Conservation (phyloP, 2,329 filamentous ascomycete genomes). For the Penicillium sp. region DNA sequence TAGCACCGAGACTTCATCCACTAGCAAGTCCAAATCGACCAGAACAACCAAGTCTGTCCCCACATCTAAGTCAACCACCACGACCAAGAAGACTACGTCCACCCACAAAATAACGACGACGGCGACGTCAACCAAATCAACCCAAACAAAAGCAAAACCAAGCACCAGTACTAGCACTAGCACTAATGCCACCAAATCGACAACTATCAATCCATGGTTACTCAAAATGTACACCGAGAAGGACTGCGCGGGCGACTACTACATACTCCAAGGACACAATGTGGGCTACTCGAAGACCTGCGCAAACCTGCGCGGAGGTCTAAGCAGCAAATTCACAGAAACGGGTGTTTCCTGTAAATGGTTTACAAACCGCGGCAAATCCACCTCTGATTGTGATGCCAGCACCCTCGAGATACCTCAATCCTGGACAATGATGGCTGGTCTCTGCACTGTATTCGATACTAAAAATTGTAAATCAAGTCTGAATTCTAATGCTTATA, state of each 20-base stretch:
- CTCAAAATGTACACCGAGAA: constrained; percentile 11
- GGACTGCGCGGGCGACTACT: constrained; percentile 15
- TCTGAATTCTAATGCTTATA: background rate
- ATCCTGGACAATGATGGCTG: background rate
- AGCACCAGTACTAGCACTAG: background rate
- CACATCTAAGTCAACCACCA: background rate
- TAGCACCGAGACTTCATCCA: background rate
- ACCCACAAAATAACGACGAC: background rate
- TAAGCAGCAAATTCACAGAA: background rate
- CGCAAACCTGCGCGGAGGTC: background rate
- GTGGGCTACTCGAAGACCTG: background rate
- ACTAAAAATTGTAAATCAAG: background rate
- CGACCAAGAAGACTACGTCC: background rate
- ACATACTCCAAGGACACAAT: constrained; percentile 11
- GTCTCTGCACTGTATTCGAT: background rate
- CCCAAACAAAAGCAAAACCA: background rate
- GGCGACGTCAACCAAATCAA: background rate
- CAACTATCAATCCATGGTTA: constrained; percentile 1
- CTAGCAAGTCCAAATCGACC: background rate
- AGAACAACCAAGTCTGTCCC: background rate
- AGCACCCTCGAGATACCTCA: background rate
- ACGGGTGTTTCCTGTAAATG: background rate
- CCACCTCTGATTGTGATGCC: background rate
- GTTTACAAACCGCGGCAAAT: background rate
- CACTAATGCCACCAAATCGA: background rate